A percentile compares a stretch with the other conserved stretches of the same genome.
phyloP scores from a whole-genome alignment of 192 early-diverging fungal genomes.

The Anaeromyces robustus region DNA sequence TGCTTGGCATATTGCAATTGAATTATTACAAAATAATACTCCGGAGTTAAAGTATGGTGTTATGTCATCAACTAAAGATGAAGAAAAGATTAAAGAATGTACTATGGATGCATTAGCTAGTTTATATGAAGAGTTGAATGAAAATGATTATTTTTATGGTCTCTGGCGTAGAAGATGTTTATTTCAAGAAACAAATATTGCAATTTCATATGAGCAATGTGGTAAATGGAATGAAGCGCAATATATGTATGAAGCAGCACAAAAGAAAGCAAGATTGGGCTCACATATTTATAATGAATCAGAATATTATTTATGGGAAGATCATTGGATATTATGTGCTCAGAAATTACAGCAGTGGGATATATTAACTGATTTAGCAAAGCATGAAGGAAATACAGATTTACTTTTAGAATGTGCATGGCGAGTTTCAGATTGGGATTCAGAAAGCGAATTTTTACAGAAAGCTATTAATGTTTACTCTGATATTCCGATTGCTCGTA shows the following conservation, averaged over 20 bases:
- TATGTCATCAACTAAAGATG: conserved; percentile 43
- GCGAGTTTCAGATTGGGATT: conserved; percentile 86
- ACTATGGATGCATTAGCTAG: conserved; percentile 82
- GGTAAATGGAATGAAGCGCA: conserved; percentile 90
- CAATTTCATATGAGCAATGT: conserved; percentile 84
- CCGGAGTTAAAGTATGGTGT: conserved; percentile 35
- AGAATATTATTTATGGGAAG: conserved; percentile 95
- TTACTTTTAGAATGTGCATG: conserved; percentile 84
- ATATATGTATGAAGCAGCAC: conserved; percentile 77
- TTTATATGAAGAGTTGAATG: conserved; percentile 66
- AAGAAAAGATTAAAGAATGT: conserved; percentile 73
- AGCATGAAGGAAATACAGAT: conserved; percentile 73
- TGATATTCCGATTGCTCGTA: conserved; percentile 43
- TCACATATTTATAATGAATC: conserved; percentile 79
- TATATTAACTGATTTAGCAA: conserved; percentile 77
- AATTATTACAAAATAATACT: conserved; percentile 55
- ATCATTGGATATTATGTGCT: conserved; percentile 84
- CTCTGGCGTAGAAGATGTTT: conserved; percentile 62
- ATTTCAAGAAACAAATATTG: conserved; percentile 88
- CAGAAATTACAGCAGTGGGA: conserved; percentile 96
- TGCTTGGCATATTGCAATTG: conserved; percentile 79
- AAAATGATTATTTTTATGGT: conserved; percentile 85
- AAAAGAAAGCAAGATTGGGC: conserved; percentile 74
- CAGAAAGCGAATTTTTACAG: conserved; percentile 24
- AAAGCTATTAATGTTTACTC: conserved; percentile 14